Base-by-base conservation (phyloP, 179 eudicot species). In the Patellifolia procumbens region DNA sequence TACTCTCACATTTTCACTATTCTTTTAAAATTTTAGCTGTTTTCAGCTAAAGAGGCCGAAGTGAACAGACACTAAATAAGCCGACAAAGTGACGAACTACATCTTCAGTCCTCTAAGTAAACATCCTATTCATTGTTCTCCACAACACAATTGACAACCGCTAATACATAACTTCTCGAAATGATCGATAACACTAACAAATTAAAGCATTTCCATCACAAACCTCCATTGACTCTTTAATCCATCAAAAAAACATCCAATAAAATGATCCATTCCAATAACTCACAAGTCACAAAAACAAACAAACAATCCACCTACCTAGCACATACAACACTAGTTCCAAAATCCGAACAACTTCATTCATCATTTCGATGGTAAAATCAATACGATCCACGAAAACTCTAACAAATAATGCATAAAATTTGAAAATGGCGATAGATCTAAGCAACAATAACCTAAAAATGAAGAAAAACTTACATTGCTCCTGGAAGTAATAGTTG, bases 401-500 rank as follows among this genome's bases (percentile, higher is more conserved):
- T 20, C 0, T 20, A 10, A 71, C 13, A 49, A 77, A 17, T 46
- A 11, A 37, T 9, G 61, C 24, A 15, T 3, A 67, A 28, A 37
- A 46, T 39, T n/a, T 20, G 43, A 67, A 81, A 76, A 65, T 42
- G 15, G 52, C 2, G 34, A 34, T 29, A 82, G 75, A 82, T 72
- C 71, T 68, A 39, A 24, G 29, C 17, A 37, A 22, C 10, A 79
- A 48, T 0, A 42, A 32, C 48, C 5, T 29, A 10, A 46, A 75
- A 34, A 59, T 37, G 56, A 39, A 46, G 31, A 32, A n/a, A 75
- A 32, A 26, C 85, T 39, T 87, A 90, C 94, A 76, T 42, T 88
- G 94, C 84, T 94, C 97, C 56, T 89, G 91, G 82, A 92, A 92
- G 76, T 77, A 74, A 80, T 94, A 84, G 81, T 81, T 90, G 79